Conservation (phyloP, 1,284 basidiomycete genomes). For the Leccinum cinnamomeum region DNA sequence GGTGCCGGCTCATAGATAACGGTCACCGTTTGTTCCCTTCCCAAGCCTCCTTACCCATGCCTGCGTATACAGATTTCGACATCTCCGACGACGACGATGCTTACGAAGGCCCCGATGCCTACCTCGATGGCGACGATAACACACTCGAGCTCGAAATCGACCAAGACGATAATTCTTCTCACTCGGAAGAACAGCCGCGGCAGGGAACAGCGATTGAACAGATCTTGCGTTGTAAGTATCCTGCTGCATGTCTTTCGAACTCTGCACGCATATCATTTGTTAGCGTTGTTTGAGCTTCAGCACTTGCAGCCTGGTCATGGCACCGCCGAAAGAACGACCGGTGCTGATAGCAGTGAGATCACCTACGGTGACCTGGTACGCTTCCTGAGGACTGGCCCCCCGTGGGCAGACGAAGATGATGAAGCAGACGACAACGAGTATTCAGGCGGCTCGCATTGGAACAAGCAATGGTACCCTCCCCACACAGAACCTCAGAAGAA, state of each 20-base stretch:
- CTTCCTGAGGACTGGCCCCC: slow-evolving; percentile 17
- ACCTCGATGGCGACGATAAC: slow-evolving; percentile 32
- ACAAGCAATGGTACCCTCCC: slow-evolving; percentile 44
- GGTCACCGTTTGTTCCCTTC: background rate
- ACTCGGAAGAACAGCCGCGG: slow-evolving; percentile 17
- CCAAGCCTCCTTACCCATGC: slow-evolving; percentile 19
- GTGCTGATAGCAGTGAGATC: slow-evolving; percentile 31
- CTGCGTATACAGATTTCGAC: slow-evolving; percentile 24
- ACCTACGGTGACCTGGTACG: slow-evolving; percentile 26
- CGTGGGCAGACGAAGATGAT: slow-evolving; percentile 23
- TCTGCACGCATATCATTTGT: slow-evolving; percentile 6
- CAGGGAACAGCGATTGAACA: slow-evolving; percentile 24
- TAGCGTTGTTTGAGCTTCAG: slow-evolving; percentile 47
- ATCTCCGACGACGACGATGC: slow-evolving; percentile 34
- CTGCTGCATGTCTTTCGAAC: background rate
- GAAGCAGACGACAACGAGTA: slow-evolving; percentile 38
- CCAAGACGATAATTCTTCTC: slow-evolving; percentile 16
- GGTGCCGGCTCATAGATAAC: background rate
- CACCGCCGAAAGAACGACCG: slow-evolving; percentile 28
- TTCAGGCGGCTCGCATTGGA: slow-evolving; percentile 28
- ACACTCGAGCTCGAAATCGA: slow-evolving; percentile 28
- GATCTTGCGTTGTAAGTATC: slow-evolving; percentile 40
- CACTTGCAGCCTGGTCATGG: slow-evolving; percentile 19
- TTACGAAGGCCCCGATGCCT: slow-evolving; percentile 34
- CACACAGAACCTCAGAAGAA: slow-evolving; percentile 66